Percentiles rank a stretch among this genome's conserved stretches.
These are phyloP conservation scores for Naematelia aurantialba DNA, from an alignment of 768 basidiomycete genomes.

Conservation along the genomic window DNA sequence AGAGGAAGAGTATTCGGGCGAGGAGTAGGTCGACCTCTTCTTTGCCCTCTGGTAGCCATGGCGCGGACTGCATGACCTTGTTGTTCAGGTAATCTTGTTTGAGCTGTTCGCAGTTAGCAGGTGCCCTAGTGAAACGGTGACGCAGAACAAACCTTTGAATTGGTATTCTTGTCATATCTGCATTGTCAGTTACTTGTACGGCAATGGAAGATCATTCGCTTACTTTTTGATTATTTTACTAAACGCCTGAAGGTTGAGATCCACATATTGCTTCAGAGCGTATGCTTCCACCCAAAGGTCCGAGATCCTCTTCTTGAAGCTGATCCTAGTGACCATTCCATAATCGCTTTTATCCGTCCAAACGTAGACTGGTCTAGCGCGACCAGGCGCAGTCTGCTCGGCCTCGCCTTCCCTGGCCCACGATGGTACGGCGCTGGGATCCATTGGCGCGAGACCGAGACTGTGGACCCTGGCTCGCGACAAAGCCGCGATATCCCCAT, in stretches of 20 bases:
- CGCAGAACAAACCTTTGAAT: slow-evolving; percentile 36
- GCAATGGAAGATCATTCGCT: slow-evolving; percentile 35
- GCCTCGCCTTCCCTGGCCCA: slow-evolving; percentile 36
- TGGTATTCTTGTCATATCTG: slow-evolving; percentile 92
- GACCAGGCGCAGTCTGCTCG: slow-evolving; percentile 51
- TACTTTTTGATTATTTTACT: slow-evolving; percentile 94
- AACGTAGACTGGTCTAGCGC: slow-evolving; percentile 53
- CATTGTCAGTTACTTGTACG: slow-evolving; percentile 9
- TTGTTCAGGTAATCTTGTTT: slow-evolving; percentile 73
- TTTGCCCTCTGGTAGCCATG: slow-evolving; percentile 66
- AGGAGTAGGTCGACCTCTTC: slow-evolving; percentile 62
- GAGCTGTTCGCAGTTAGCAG: slow-evolving; percentile 56
- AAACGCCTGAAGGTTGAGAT: slow-evolving; percentile 88
- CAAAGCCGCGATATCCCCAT: slow-evolving; percentile 21
- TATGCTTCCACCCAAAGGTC: slow-evolving; percentile 72
- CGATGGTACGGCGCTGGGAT: slow-evolving; percentile 25
- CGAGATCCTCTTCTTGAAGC: slow-evolving; percentile 86
- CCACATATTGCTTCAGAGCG: slow-evolving; percentile 77
- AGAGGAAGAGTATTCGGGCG: slow-evolving; percentile 63
- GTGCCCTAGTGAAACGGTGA: neutral
- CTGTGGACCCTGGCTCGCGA: slow-evolving; percentile 19
- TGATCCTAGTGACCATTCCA: slow-evolving; percentile 73
- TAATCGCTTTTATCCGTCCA: slow-evolving; percentile 74
- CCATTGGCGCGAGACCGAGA: slow-evolving; percentile 45
- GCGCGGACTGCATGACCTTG: slow-evolving; percentile 62